Conservation (phyloP, 768 basidiomycete genomes). For the Leccinum rimulosum region DNA sequence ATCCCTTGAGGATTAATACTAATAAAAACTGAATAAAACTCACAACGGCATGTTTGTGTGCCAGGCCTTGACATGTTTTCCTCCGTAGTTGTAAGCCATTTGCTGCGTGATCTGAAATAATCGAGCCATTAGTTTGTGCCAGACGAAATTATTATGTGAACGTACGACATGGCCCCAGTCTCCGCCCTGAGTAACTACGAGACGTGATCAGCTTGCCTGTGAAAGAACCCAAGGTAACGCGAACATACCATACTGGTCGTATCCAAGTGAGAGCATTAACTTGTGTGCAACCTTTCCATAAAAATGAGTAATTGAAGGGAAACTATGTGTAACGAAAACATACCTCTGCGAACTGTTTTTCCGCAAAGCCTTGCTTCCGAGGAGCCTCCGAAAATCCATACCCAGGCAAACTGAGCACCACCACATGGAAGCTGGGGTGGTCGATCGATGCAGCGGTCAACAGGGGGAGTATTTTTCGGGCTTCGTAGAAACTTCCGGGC, state of each 20-base stretch:
- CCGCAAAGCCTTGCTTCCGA: slow-evolving; percentile 47
- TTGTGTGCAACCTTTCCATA: slow-evolving; percentile 41
- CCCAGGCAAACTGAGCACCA: slow-evolving; percentile 56
- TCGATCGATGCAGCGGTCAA: slow-evolving; percentile 39
- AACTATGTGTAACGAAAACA: neutral
- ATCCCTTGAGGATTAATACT: neutral
- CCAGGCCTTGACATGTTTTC: slow-evolving; percentile 47
- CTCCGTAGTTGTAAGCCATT: slow-evolving; percentile 37
- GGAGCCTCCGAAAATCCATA: slow-evolving; percentile 62
- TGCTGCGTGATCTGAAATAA: slow-evolving; percentile 32
- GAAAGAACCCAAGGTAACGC: neutral
- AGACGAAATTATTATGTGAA: neutral
- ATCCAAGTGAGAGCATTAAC: slow-evolving; percentile 48
- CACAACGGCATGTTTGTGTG: slow-evolving; percentile 50
- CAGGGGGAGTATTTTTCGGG: slow-evolving; percentile 54
- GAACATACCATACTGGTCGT: slow-evolving; percentile 44
- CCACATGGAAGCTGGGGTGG: slow-evolving; percentile 61
- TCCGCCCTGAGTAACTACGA: slow-evolving; percentile 46
- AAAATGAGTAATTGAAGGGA: neutral
- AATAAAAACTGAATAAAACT: slow-evolving; percentile 12
- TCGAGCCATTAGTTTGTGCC: neutral
- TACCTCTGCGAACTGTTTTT: slow-evolving; percentile 56
- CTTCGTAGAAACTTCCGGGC: slow-evolving; percentile 55
- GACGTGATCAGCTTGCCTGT: neutral
- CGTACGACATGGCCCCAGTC: slow-evolving; percentile 46